Conservation (phyloP, 306 rosid genomes). For the Sicyos baderoa region DNA sequence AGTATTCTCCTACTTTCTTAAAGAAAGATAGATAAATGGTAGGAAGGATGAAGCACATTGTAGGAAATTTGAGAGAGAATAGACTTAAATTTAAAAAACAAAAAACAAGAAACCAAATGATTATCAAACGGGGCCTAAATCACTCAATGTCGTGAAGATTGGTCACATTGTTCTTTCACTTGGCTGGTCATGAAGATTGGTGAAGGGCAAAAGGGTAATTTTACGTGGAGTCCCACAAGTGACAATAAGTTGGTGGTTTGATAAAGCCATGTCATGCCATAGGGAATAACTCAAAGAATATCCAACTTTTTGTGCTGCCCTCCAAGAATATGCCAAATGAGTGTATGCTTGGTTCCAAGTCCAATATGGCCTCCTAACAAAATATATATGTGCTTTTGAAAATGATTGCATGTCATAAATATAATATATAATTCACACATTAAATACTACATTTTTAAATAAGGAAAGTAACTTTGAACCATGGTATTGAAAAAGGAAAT, state of each 20-base stretch:
- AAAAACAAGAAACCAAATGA: too few species aligned
- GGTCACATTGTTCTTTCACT: too few species aligned
- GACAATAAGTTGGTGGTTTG: constrained; percentile 17
- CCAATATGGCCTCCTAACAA: neutral
- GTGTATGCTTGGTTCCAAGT: constrained; percentile 18
- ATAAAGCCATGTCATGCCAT: constrained; percentile 27
- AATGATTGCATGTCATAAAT: neutral
- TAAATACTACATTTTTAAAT: too few species aligned
- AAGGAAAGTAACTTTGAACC: too few species aligned
- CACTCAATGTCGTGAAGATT: too few species aligned
- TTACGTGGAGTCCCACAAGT: neutral
- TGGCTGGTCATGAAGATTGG: neutral
- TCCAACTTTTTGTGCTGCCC: constrained; percentile 42
- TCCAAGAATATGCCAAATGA: constrained; percentile 55
- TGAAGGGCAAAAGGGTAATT: neutral
- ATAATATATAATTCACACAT: neutral
- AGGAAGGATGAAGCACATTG: too few species aligned
- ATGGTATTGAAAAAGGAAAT: too few species aligned
- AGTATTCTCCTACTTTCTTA: too few species aligned
- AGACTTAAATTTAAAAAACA: too few species aligned
- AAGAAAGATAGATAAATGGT: too few species aligned
- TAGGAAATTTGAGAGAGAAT: too few species aligned
- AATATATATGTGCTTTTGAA: neutral
- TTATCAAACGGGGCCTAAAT: too few species aligned
- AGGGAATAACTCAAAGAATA: constrained; percentile 47